phyloP scores from a whole-genome alignment of 495 filamentous ascomycete species.

The Bacidia rubella region DNA sequence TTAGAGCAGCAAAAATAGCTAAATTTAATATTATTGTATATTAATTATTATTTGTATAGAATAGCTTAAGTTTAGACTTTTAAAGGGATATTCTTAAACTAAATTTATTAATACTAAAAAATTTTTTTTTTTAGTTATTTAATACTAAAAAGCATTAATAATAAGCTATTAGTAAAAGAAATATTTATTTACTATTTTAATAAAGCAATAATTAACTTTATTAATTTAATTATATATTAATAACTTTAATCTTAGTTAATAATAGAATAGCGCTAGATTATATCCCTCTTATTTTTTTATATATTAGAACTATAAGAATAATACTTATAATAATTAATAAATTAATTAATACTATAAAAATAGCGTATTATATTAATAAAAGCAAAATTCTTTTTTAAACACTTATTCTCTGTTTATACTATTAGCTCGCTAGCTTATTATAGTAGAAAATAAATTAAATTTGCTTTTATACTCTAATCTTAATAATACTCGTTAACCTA shows the following conservation, averaged over 20 bases:
- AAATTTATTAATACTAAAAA: not conserved
- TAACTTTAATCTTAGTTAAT: not conserved
- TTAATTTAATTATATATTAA: not conserved
- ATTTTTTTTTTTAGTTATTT: not conserved
- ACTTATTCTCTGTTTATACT: not conserved
- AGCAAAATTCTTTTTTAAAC: not conserved
- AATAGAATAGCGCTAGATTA: not conserved
- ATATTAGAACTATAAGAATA: not conserved
- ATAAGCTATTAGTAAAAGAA: not conserved
- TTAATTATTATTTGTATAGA: constrained; percentile 6
- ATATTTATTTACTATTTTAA: not conserved
- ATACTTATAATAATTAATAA: not conserved
- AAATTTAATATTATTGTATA: constrained; percentile 6
- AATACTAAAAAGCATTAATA: not conserved
- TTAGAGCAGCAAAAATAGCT: not conserved
- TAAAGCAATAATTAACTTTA: not conserved
- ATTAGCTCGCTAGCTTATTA: not conserved
- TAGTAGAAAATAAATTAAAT: not conserved
- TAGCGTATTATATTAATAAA: not conserved
- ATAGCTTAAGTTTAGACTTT: not conserved
- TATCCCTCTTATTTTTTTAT: constrained; percentile 1
- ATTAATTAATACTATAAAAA: not conserved
- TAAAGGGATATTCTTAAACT: not conserved
- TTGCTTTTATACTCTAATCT: not conserved
- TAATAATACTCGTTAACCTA: constrained; percentile 1